Evolutionary conservation across 495 filamentous ascomycete genomes (phyloP).

Genomic region (Aspergillus kassunensis): DNA sequence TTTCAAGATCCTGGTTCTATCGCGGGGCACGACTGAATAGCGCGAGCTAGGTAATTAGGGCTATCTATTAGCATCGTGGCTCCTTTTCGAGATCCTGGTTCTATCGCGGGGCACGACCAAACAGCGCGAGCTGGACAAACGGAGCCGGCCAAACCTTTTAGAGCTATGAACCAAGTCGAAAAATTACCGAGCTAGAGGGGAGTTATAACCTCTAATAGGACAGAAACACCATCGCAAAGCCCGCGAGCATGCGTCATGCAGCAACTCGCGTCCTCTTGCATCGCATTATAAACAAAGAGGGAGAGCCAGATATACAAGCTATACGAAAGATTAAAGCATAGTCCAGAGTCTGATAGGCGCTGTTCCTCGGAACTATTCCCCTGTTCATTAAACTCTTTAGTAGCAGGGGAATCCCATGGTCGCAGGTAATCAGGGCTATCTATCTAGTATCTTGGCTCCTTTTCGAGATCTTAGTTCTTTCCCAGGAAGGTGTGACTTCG

Average conservation of each 20-base stretch:
- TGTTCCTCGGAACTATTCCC: neutral
- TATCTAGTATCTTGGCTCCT: neutral
- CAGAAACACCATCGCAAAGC: neutral
- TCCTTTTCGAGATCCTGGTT: too few relatives aligned
- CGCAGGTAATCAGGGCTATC: neutral
- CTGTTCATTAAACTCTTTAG: neutral
- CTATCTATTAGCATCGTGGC: neutral
- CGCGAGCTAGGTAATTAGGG: neutral
- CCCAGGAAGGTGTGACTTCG: too few relatives aligned
- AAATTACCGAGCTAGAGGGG: too few relatives aligned
- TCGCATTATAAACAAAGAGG: neutral
- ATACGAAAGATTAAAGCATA: neutral
- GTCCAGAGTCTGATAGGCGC: neutral
- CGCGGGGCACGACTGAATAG: too few relatives aligned
- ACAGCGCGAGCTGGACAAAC: too few relatives aligned
- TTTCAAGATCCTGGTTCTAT: too few relatives aligned
- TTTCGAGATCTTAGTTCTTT: neutral
- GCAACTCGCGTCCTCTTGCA: neutral
- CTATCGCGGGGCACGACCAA: too few relatives aligned
- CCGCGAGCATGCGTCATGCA: neutral
- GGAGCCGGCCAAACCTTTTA: too few relatives aligned
- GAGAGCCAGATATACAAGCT: neutral
- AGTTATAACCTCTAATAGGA: too few relatives aligned
- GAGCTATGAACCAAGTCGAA: too few relatives aligned
- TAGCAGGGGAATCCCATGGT: neutral